phyloP scores from a whole-genome alignment of 345 rosid genomes.

The Eucalyptus curtisii region DNA sequence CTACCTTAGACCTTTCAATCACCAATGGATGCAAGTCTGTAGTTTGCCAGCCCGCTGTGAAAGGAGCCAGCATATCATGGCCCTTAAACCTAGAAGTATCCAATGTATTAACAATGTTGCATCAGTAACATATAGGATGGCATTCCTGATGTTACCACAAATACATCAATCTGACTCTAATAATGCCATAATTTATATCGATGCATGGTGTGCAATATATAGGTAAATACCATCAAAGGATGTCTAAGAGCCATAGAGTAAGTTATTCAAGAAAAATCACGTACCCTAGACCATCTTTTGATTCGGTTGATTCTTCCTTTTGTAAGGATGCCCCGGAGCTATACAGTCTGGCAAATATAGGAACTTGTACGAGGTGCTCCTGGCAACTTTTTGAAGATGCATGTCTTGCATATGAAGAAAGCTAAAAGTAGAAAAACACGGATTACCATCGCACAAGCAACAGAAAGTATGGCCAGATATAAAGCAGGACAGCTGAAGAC shows the following conservation, averaged over 20 bases:
- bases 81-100: constrained; percentile 55
- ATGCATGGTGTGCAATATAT: background rate
- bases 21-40: constrained; percentile 68
- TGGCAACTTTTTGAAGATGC: constrained; percentile 15
- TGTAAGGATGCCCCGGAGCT: constrained; percentile 37
- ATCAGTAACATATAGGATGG: background rate
- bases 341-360: constrained; percentile 32
- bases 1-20: constrained; percentile 79
- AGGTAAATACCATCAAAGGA: background rate
- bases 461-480: background rate
- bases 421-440: constrained; percentile 11
- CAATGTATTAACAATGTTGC: background rate
- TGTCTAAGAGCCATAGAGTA: background rate
- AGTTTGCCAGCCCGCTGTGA: constrained; percentile 95
- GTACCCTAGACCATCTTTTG: constrained; percentile 21
- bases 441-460: background rate
- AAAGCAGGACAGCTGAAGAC: background rate
- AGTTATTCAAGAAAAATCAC: background rate
- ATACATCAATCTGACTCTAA: background rate
- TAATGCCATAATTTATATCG: background rate
- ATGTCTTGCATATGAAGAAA: constrained; percentile 23
- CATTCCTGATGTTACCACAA: background rate
- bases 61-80: constrained; percentile 98
- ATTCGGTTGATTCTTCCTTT: constrained; percentile 22
- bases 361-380: constrained; percentile 4